Evolutionary conservation across 192 early-diverging fungal genomes (phyloP).

Genomic region (Chytriomyces sp.): DNA sequence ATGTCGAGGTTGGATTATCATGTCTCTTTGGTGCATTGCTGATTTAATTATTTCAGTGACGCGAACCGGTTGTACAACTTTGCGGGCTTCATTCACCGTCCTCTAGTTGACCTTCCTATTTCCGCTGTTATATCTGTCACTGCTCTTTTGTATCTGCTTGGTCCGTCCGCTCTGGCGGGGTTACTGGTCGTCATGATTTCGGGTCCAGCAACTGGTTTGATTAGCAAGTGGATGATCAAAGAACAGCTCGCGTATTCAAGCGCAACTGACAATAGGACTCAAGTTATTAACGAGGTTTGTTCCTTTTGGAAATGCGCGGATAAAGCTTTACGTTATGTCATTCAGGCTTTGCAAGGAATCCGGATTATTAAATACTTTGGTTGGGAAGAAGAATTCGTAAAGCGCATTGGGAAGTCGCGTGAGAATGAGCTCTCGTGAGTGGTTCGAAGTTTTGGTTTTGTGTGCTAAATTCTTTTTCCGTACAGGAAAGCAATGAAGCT

Average conservation of each 20-base stretch:
- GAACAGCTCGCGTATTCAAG: conserved; percentile 63
- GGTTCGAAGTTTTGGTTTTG: not conserved
- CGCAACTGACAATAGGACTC: conserved; percentile 74
- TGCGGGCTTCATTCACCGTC: conserved; percentile 34
- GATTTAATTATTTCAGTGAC: conserved; percentile 29
- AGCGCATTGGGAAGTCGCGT: conserved; percentile 31
- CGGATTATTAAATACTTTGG: conserved; percentile 87
- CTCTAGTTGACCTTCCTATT: conserved; percentile 31
- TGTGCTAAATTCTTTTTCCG: not conserved
- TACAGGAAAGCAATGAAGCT: not conserved
- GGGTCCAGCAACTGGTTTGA: conserved; percentile 25
- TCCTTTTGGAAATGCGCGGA: conserved; percentile 66
- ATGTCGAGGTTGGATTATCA: conserved; percentile 54
- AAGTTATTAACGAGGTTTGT: conserved; percentile 79
- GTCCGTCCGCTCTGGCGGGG: conserved; percentile 80
- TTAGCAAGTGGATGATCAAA: conserved; percentile 37
- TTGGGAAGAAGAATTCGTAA: conserved; percentile 49
- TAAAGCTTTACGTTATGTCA: not conserved
- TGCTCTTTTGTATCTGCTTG: conserved; percentile 77
- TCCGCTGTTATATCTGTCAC: conserved; percentile 56
- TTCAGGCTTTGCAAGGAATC: conserved; percentile 77
- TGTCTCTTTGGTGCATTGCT: not conserved
- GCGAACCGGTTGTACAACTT: conserved; percentile 40
- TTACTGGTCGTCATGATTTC: conserved; percentile 63
- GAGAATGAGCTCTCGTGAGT: conserved; percentile 27